These are phyloP conservation scores for Phlebiopsis flavidoalba DNA, from an alignment of 768 basidiomycete species.

Conservation along the genomic window DNA sequence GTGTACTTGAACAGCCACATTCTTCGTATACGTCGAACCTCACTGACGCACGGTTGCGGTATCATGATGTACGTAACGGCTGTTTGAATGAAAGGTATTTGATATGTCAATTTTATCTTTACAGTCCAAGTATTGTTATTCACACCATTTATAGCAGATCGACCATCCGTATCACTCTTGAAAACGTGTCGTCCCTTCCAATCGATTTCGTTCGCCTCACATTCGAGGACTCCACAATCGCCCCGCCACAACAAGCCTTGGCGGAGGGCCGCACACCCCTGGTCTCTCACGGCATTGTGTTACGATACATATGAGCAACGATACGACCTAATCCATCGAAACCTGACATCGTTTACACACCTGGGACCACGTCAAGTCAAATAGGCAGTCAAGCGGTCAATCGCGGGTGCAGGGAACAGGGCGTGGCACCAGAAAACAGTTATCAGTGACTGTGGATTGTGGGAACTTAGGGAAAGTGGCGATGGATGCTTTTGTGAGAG, in stretches of 20 bases:
- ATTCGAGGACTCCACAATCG: constrained; percentile 89
- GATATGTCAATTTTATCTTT: constrained; percentile 21
- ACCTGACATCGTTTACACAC: constrained; percentile 77
- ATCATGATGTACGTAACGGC: constrained; percentile 96
- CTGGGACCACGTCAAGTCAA: constrained; percentile 57
- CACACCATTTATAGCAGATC: constrained; percentile 47
- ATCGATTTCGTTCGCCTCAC: constrained; percentile 82
- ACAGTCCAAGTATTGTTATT: background rate
- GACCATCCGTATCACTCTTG: constrained; percentile 77
- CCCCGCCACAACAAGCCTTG: constrained; percentile 68
- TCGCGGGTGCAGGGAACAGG: too few species aligned
- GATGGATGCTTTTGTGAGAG: constrained; percentile 91
- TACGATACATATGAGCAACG: constrained; percentile 87
- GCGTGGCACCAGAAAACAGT: constrained; percentile 64
- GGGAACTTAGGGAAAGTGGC: constrained; percentile 87
- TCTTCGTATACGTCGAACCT: constrained; percentile 79
- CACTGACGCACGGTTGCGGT: constrained; percentile 90
- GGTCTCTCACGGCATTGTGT: constrained; percentile 73
- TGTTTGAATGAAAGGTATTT: too few species aligned
- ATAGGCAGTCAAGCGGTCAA: constrained; percentile 47
- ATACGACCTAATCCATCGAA: constrained; percentile 66
- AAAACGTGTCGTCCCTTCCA: constrained; percentile 80
- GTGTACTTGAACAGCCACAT: constrained; percentile 87
- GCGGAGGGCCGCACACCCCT: too few species aligned
- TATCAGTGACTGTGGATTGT: constrained; percentile 65